phyloP scores from a whole-genome alignment of 352 stramenopile genomes.

The Thalassiosira exigua region DNA sequence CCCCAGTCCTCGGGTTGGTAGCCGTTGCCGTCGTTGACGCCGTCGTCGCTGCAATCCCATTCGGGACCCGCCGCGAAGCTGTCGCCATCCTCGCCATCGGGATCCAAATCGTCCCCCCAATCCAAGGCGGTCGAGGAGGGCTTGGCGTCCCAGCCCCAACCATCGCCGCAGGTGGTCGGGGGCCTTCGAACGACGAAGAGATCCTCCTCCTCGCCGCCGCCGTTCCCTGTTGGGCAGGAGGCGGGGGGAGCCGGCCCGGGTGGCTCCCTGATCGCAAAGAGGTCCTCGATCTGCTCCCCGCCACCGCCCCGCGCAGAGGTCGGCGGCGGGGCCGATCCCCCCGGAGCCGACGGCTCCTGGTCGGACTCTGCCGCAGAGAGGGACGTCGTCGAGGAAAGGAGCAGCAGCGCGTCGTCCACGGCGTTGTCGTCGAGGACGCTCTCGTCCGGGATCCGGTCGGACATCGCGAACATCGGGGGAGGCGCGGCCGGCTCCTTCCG shows the following conservation, averaged over 20 bases:
- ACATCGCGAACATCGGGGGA: constrained; percentile 13
- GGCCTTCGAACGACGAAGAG: constrained; percentile 45
- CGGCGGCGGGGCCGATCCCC: not conserved
- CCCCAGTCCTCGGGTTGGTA: not conserved
- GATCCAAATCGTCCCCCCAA: constrained; percentile 14
- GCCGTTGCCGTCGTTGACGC: not conserved
- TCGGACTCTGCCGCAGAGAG: constrained; percentile 2
- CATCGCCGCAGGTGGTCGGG: not conserved
- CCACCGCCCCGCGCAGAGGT: not conserved
- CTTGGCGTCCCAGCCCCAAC: constrained; percentile 25
- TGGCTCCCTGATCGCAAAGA: constrained; percentile 1
- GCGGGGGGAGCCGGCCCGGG: not conserved
- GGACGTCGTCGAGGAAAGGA: constrained; percentile 18
- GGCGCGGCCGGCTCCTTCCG: not conserved
- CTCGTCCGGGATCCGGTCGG: constrained; percentile 9
- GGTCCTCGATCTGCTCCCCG: not conserved
- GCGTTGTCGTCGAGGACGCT: constrained; percentile 35
- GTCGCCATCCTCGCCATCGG: constrained; percentile 14
- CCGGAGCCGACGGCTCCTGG: not conserved
- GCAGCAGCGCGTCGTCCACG: constrained; percentile 30
- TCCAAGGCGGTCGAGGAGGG: constrained; percentile 6
- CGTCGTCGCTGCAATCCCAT: constrained; percentile 29
- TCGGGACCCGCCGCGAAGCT: constrained; percentile 23
- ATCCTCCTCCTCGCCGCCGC: constrained; percentile 33
- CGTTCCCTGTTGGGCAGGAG: too few relatives aligned